Base-by-base conservation (phyloP, 306 rosid genomes). In the Corylus heterophylla region DNA sequence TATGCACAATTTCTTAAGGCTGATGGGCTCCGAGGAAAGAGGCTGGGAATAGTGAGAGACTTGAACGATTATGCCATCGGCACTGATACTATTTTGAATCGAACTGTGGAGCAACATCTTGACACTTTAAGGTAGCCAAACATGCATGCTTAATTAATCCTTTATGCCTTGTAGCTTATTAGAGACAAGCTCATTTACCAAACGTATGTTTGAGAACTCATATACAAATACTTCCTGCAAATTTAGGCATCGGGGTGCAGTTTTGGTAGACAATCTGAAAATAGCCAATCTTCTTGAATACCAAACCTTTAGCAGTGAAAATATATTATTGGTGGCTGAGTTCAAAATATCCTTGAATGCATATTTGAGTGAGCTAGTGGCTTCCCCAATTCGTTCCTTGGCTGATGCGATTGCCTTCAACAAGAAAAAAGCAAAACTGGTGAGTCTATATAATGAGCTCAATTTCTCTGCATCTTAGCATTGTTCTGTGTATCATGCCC, bases 21-120 rank as follows among this genome's bases (percentile, higher is more conserved):
- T 17, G 50, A 81, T 18, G 76, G 90, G 12, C 87, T 84, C 12
- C 59, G 22, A 68, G 80, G 87, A n/a, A 87, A 83, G 77, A 83
- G 89, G 81, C 4, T 80, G 10, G 87, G 87, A 49, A 81, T 84
- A 9, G 84, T 81, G 44, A 81, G 86, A 48, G 25, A 55, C 50
- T 81, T 80, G 67, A 74, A 61, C 47, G 42, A 51, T 50, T 76
- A 2, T 1, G 2, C 35, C 35, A 31, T 83, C 12, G 12, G 58
- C 48, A 35, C 48, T 42, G 79, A 79, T 35, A 44, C 83, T 20
- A 37, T 42, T 8, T 56, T 69, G 9, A 13, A 22, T 11, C 55
- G 14, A 55, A 62, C 47, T 22, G 81, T 75, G 56, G 83, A 83
- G 59, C 67, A 78, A 64, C 82, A 80, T 75, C 42, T 83, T 37